These are phyloP conservation scores for Daldinia sp. DNA, from an alignment of 2,329 filamentous ascomycete genomes.

Conservation along the genomic window DNA sequence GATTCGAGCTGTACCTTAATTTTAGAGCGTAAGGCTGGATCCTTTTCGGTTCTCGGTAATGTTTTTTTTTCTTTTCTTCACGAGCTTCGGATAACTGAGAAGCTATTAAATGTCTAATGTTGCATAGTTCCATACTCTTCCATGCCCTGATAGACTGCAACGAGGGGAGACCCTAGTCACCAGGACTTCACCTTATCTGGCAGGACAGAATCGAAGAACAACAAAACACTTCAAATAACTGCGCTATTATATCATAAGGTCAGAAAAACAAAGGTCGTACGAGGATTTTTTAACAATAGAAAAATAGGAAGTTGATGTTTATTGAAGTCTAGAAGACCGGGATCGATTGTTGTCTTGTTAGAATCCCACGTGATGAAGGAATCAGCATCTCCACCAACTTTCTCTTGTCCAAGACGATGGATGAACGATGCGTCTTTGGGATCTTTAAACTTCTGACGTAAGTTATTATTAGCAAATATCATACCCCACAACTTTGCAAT, in stretches of 20 bases:
- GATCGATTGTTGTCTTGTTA: constrained; percentile 1
- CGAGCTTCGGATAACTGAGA: neutral
- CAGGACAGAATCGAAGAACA: neutral
- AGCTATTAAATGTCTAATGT: neutral
- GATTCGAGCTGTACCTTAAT: neutral
- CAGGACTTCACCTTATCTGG: constrained; percentile 1
- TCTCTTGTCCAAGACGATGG: neutral
- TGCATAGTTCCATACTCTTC: neutral
- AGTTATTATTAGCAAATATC: constrained; percentile 3
- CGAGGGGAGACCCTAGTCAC: neutral
- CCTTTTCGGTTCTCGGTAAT: constrained; percentile 1
- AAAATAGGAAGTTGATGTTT: constrained; percentile 7
- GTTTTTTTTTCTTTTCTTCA: neutral
- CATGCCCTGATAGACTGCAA: neutral
- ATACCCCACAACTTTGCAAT: constrained; percentile 6
- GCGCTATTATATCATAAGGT: neutral
- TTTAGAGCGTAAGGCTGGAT: neutral
- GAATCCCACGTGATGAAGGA: neutral
- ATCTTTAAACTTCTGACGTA: constrained; percentile 5
- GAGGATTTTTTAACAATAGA: neutral
- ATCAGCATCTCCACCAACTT: neutral
- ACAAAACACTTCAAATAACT: too few relatives aligned
- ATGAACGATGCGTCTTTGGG: neutral
- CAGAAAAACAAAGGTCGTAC: neutral
- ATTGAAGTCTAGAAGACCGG: neutral